Evolutionary conservation across 2,329 filamentous ascomycete species (phyloP), one percentile per base, ranked within the genome.

Genomic region (Colletotrichum tofieldiae): DNA sequence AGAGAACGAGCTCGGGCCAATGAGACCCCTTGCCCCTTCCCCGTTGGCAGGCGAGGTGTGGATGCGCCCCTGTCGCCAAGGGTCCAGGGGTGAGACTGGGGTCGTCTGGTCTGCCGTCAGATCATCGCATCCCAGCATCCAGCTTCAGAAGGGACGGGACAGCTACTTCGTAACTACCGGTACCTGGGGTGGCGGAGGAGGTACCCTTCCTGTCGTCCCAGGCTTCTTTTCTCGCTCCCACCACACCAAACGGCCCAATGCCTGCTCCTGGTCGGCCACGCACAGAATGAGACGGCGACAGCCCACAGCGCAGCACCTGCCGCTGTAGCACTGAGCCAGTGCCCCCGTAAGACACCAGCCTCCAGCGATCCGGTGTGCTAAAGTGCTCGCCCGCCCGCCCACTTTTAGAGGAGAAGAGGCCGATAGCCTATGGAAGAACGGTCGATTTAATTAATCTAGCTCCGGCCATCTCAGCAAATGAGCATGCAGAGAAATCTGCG

Each of bases 1-100:
- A 84, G 77, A 81, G 76, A 73, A 64, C 52, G 67, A 52, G 61
- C 62, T 63, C 54, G 37, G 72, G 70, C 82, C 82, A 83, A 84
- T 84, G 70, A 79, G 67, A 65, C 59, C 56, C 49, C 76, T 76
- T 76, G 67, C 76, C 78, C 75, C 77, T 62, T 71, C 71, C 68
- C 74, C 75, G 73, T 65, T 76, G 76, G 59, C 74, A 75, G 75
- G 56, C 37, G 58, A 67, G 41, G 63, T 49, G 47, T 65, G 43
- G 41, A 16, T 52, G 26, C 6, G 52, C 37, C 54, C 69, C 65
- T 69, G 67, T 26, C 37, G 64, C 71, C 67, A 71, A 56, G 71
- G 66, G 62, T 35, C 49, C 71, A 65, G 71, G 71, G 67, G 67
- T 55, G 65, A 64, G 43, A 64, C 52, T 72, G 61, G 67, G 60